phyloP scores from a whole-genome alignment of 371 early-diverging fungal genomes.

The Rhizopus stolonifer region DNA sequence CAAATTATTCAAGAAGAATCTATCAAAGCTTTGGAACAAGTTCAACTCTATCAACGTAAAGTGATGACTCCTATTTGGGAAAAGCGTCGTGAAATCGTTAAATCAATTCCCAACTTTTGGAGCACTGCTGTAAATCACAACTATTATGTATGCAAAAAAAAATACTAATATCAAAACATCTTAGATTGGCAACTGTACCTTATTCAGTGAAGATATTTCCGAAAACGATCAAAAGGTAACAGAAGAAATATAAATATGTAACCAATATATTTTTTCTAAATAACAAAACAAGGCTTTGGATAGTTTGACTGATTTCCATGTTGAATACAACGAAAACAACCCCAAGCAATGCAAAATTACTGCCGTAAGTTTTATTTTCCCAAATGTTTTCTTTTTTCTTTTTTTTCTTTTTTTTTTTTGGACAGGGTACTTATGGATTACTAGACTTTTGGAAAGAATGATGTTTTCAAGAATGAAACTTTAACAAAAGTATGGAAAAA shows the following conservation, averaged over 20 bases:
- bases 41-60: conserved; percentile 44
- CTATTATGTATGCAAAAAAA: neutral
- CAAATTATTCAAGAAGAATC: conserved; percentile 38
- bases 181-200: conserved; percentile 41
- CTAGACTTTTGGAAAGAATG: conserved; percentile 58
- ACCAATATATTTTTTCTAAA: neutral
- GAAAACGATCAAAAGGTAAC: conserved; percentile 31
- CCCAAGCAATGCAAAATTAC: conserved; percentile 49
- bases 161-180: neutral
- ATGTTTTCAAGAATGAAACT: conserved; percentile 54
- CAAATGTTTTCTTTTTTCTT: no score
- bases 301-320: conserved; percentile 56
- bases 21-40: conserved; percentile 32
- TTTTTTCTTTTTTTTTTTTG: neutral
- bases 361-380: conserved; percentile 59
- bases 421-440: neutral
- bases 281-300: conserved; percentile 36
- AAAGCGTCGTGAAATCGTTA: conserved; percentile 58
- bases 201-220: conserved; percentile 14
- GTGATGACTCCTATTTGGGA: conserved; percentile 53
- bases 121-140: conserved; percentile 34
- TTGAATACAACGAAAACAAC: conserved; percentile 49
- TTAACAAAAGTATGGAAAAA: conserved; percentile 44
- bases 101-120: conserved; percentile 62
- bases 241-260: neutral